phyloP scores from a whole-genome alignment of 2,329 filamentous ascomycete genomes.

The Tothia fuscella region DNA sequence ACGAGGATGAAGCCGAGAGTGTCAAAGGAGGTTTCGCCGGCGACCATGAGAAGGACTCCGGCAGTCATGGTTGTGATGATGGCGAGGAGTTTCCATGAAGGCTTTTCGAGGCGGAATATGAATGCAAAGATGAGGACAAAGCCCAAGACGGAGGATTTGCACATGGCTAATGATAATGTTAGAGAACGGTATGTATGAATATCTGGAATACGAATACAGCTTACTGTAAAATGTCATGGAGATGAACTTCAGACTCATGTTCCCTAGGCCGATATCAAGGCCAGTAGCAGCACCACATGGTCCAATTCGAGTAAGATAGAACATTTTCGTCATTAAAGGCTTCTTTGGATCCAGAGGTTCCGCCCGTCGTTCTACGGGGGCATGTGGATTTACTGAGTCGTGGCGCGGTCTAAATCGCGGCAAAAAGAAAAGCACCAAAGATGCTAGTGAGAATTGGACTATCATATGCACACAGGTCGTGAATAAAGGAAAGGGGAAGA shows the following conservation, averaged over 20 bases:
- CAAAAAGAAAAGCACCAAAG: constrained; percentile 65
- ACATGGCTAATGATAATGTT: constrained; percentile 81
- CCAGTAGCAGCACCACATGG: constrained; percentile 89
- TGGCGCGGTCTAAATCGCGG: constrained; percentile 66
- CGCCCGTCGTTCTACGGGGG: constrained; percentile 18
- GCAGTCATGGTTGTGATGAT: constrained; percentile 88
- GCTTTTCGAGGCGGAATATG: constrained; percentile 77
- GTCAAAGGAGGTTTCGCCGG: constrained; percentile 84
- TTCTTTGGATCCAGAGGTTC: constrained; percentile 29
- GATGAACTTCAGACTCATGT: constrained; percentile 92
- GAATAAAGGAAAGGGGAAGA: constrained; percentile 92
- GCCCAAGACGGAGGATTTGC: constrained; percentile 90
- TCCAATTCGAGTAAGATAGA: constrained; percentile 83
- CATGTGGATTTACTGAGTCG: constrained; percentile 21
- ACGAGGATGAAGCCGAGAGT: constrained; percentile 79
- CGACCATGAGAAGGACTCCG: constrained; percentile 96
- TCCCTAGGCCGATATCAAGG: constrained; percentile 89
- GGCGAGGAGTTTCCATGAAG: constrained; percentile 70
- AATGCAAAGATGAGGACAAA: constrained; percentile 96
- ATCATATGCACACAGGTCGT: constrained; percentile 93
- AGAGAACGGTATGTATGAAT: constrained; percentile 2
- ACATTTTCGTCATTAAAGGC: constrained; percentile 70
- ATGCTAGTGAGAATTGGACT: constrained; percentile 77
- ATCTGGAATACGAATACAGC: constrained; percentile 13
- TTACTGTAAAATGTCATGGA: constrained; percentile 84